These are phyloP conservation scores for Gypsophila paniculata DNA, from an alignment of 179 eudicot genomes.

Conservation along the genomic window DNA sequence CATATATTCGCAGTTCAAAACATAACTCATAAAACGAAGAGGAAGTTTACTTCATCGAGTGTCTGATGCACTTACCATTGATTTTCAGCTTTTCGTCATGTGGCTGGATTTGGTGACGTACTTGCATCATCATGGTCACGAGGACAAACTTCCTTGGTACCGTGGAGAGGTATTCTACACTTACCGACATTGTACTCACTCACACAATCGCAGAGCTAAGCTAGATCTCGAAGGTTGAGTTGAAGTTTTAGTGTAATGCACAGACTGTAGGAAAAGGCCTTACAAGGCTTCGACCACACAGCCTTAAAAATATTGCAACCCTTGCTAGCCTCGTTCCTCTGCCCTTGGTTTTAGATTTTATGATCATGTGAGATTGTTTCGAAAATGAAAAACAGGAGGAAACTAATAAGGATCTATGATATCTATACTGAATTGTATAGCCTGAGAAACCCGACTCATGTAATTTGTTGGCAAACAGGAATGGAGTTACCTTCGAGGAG, in stretches of 20 bases:
- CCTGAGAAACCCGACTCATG: slow-evolving; percentile 14
- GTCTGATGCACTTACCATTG: neutral
- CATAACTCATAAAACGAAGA: neutral
- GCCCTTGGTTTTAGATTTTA: too few species aligned
- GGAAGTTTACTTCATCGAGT: neutral
- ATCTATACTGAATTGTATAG: neutral
- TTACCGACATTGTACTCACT: neutral
- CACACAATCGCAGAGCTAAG: too few species aligned
- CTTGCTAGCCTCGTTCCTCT: too few species aligned
- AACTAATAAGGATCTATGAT: neutral
- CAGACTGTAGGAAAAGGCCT: too few species aligned
- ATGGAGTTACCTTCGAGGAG: slow-evolving; percentile 94
- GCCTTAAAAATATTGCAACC: too few species aligned
- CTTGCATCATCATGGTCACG: slow-evolving; percentile 97
- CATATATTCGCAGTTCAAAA: neutral
- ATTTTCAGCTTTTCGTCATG: slow-evolving; percentile 64
- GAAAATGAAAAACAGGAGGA: neutral
- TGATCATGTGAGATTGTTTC: neutral
- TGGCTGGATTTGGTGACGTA: slow-evolving; percentile 97
- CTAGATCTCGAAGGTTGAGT: too few species aligned
- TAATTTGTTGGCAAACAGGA: slow-evolving; percentile 44
- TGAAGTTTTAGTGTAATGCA: too few species aligned
- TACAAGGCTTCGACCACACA: too few species aligned
- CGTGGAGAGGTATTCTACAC: slow-evolving; percentile 66
- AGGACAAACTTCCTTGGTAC: slow-evolving; percentile 96